A percentile compares a stretch with the other conserved stretches of the same genome.
Conservation (phyloP, 805 yeast genomes). For the Sugiyamaella chiloensis region DNA sequence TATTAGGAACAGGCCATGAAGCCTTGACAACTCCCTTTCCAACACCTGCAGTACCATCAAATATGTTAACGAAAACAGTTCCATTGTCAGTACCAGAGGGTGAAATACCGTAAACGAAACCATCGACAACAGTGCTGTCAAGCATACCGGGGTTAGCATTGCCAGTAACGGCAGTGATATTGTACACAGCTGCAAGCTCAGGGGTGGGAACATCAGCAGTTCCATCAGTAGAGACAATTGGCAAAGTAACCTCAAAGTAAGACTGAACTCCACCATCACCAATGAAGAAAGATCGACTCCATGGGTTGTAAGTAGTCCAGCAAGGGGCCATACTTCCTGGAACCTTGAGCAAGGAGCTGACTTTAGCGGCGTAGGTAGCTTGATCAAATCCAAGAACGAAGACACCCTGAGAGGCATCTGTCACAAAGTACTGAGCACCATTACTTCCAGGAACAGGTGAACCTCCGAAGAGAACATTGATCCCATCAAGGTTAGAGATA, state of each 20-base stretch:
- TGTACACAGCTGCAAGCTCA: constrained; percentile 3
- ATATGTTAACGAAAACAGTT: background rate
- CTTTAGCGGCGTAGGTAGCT: background rate
- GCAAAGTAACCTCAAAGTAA: constrained; percentile 1
- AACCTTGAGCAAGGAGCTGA: background rate
- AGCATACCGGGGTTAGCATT: constrained; percentile 4
- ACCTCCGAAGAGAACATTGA: constrained; percentile 7
- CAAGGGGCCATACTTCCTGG: constrained; percentile 9
- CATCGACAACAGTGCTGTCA: constrained; percentile 5
- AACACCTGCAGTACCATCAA: background rate
- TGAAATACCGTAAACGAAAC: constrained; percentile 2
- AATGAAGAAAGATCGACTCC: constrained; percentile 6
- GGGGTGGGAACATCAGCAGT: constrained; percentile 1
- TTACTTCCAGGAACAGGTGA: background rate
- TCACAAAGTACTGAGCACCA: constrained; percentile 1
- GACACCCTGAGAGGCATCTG: constrained; percentile 6
- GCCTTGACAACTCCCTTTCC: background rate
- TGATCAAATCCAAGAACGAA: background rate
- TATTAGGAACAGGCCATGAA: background rate
- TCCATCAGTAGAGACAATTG: background rate
- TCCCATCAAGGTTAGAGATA: constrained; percentile 3
- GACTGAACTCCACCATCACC: constrained; percentile 9
- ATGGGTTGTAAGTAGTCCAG: constrained; percentile 5
- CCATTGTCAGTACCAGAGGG: constrained; percentile 3
- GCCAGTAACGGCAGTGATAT: constrained; percentile 3